These are phyloP conservation scores for Nitzschia inconspicua DNA, from an alignment of 108 stramenopile genomes.

Conservation along the genomic window DNA sequence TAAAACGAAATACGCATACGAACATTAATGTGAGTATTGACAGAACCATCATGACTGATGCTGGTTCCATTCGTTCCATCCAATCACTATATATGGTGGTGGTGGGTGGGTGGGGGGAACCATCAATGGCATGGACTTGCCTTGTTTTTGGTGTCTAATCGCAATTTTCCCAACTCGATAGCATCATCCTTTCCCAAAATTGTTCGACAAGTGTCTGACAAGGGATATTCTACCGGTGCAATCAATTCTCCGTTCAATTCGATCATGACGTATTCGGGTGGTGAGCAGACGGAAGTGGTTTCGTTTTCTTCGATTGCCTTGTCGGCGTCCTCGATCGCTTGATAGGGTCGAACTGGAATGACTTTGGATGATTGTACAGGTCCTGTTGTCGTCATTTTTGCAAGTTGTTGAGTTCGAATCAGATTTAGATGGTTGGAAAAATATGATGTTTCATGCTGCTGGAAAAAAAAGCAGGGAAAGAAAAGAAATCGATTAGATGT, in stretches of 20 bases:
- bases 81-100: neutral
- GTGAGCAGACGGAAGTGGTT: too few species aligned
- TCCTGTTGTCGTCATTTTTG: too few species aligned
- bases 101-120: too few species aligned
- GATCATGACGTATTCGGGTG: slow-evolving; percentile 68
- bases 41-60: neutral
- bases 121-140: slow-evolving; percentile 4
- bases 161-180: slow-evolving; percentile 48
- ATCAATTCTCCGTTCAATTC: slow-evolving; percentile 74
- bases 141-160: slow-evolving; percentile 3
- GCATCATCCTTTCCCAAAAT: slow-evolving; percentile 16
- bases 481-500: too few species aligned
- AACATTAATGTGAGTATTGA: neutral
- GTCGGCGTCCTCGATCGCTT: neutral
- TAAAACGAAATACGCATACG: neutral
- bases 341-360: slow-evolving; percentile 1
- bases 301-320: neutral
- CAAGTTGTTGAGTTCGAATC: too few species aligned
- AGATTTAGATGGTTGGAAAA: too few species aligned
- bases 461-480: too few species aligned
- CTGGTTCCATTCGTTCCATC: neutral
- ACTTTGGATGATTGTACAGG: slow-evolving; percentile 6
- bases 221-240: slow-evolving; percentile 38
- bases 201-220: neutral
- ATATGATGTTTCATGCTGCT: too few species aligned